phyloP scores from a whole-genome alignment of 192 early-diverging fungal species.

The Lobosporangium transversale region DNA sequence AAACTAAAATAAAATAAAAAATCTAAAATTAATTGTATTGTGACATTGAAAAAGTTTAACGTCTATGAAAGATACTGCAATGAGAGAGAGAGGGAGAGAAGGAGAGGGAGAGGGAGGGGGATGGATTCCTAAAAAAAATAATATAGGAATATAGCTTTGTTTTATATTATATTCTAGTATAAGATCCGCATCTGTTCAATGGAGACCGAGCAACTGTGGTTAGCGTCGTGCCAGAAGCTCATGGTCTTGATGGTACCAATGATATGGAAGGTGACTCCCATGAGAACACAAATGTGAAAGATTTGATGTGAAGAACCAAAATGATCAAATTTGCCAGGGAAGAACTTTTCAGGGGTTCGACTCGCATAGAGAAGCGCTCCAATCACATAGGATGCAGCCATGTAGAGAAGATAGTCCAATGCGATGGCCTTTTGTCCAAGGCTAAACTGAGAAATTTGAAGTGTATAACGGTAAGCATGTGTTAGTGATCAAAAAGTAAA shows the following conservation, averaged over 20 bases:
- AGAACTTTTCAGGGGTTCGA: conserved; percentile 86
- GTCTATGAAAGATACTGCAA: too few relatives aligned
- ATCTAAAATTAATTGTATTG: background rate
- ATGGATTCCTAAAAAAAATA: background rate
- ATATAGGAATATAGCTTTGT: too few relatives aligned
- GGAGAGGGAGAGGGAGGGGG: too few relatives aligned
- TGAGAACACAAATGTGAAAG: conserved; percentile 85
- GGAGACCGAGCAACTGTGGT: conserved; percentile 43
- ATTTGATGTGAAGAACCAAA: conserved; percentile 90
- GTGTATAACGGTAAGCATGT: conserved; percentile 1
- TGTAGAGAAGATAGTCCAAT: conserved; percentile 69
- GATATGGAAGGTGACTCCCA: conserved; percentile 78
- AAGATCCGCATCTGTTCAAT: conserved; percentile 27
- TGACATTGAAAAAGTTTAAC: too few relatives aligned
- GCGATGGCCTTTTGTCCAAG: conserved; percentile 66
- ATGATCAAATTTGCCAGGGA: conserved; percentile 85
- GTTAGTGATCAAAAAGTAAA: too few relatives aligned
- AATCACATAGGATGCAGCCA: conserved; percentile 81
- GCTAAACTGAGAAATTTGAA: conserved; percentile 14
- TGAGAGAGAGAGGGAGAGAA: too few relatives aligned
- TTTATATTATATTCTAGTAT: conserved; percentile 5
- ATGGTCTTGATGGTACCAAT: conserved; percentile 71
- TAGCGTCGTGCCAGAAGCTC: conserved; percentile 61
- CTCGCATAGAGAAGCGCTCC: conserved; percentile 90
- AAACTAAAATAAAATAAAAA: background rate